These are phyloP conservation scores for Musa beccarii DNA, from an alignment of 176 grass and related monocot species.

Conservation along the genomic window DNA sequence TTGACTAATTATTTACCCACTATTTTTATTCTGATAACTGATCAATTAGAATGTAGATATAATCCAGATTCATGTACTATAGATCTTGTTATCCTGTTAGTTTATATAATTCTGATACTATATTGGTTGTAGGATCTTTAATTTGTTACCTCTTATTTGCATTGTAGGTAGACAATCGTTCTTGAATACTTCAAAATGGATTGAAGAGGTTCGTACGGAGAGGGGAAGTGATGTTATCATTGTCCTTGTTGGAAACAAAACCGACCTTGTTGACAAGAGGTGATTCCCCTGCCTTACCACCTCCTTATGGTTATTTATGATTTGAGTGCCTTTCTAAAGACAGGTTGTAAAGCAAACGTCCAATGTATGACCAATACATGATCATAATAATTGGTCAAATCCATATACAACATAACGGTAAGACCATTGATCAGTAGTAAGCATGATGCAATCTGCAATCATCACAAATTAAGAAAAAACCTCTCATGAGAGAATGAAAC, in stretches of 20 bases:
- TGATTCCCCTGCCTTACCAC: constrained; percentile 1
- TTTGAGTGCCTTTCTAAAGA: no score
- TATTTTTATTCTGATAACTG: constrained; percentile 7
- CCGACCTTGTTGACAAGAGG: constrained; percentile 99
- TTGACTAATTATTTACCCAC: constrained; percentile 7
- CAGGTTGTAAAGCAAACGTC: no score
- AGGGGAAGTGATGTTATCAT: constrained; percentile 97
- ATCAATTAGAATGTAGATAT: not conserved
- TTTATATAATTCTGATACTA: not conserved
- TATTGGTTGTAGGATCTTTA: not conserved
- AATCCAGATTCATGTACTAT: not conserved
- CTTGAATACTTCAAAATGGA: constrained; percentile 99
- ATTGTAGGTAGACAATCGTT: constrained; percentile 81
- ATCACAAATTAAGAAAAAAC: not conserved
- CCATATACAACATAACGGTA: not conserved
- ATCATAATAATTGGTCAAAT: not conserved
- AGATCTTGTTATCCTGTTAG: not conserved
- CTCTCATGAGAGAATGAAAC: no score
- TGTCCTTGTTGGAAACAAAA: constrained; percentile 98
- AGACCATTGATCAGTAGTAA: not conserved
- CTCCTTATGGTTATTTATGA: no score
- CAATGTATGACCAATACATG: not conserved
- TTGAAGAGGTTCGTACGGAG: constrained; percentile 96
- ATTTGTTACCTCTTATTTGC: constrained; percentile 17
- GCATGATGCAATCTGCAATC: not conserved